phyloP scores from a whole-genome alignment of 208 protist genomes.

The Trypanosoma mega region DNA sequence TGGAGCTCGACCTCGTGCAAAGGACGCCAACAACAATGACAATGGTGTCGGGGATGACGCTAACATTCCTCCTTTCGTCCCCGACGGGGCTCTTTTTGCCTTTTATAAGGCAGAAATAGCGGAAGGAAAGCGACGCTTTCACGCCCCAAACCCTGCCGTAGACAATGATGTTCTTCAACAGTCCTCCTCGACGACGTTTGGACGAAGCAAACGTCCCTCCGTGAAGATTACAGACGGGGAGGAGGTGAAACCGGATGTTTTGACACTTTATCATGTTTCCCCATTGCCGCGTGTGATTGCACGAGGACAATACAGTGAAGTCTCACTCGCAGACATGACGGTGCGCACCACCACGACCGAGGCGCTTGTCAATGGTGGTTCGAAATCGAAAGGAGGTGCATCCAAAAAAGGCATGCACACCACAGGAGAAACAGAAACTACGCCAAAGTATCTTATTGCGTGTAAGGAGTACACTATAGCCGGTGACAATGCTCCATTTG shows the following conservation, averaged over 20 bases:
- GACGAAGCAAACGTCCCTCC: neutral
- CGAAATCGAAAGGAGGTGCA: neutral
- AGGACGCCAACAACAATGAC: neutral
- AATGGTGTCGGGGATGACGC: neutral
- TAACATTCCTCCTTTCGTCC: constrained; percentile 19
- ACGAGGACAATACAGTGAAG: constrained; percentile 45
- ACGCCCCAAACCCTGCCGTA: neutral
- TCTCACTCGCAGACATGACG: constrained; percentile 55
- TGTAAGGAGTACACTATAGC: constrained; percentile 55
- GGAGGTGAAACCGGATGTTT: neutral
- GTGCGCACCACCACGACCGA: constrained; percentile 29
- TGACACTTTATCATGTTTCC: constrained; percentile 17
- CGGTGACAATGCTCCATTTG: constrained; percentile 14
- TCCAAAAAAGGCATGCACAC: neutral
- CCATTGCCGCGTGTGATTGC: constrained; percentile 27
- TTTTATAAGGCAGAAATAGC: constrained; percentile 17
- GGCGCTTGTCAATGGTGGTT: neutral
- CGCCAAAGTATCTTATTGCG: constrained; percentile 49
- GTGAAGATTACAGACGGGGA: neutral
- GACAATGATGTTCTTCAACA: neutral
- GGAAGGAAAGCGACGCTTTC: neutral
- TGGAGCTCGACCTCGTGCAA: neutral
- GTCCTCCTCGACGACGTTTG: neutral
- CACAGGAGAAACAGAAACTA: neutral
- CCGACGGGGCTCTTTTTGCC: constrained; percentile 1